phyloP scores from a whole-genome alignment of 192 early-diverging fungal genomes.

The Gaertneriomyces semiglobifer region DNA sequence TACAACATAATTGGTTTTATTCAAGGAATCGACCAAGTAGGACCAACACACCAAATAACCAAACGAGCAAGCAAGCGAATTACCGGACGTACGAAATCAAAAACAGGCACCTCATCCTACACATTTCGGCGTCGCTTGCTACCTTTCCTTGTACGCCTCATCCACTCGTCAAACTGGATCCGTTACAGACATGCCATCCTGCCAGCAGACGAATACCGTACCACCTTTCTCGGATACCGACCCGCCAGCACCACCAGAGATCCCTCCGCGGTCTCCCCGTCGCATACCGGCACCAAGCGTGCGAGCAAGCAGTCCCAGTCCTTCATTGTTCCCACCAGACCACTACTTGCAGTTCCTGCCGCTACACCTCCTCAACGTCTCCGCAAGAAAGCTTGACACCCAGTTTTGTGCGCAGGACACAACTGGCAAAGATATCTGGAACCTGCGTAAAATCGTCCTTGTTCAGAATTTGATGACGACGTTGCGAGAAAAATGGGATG shows the following conservation, averaged over 20 bases:
- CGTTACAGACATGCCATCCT: no score
- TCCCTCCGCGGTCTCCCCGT: not conserved
- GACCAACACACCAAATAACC: no score
- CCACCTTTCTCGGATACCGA: no score
- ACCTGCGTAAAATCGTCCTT: not conserved
- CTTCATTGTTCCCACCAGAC: not conserved
- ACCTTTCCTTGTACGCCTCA: no score
- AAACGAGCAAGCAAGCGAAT: no score
- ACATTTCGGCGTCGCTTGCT: no score
- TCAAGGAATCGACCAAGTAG: no score
- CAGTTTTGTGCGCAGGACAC: not conserved
- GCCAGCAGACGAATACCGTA: no score
- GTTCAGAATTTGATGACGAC: conserved; percentile 1
- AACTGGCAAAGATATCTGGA: not conserved
- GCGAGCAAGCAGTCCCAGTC: not conserved
- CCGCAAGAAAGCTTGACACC: not conserved
- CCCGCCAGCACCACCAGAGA: not conserved
- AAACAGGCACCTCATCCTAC: no score
- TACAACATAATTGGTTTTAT: no score
- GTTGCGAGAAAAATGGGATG: conserved; percentile 5
- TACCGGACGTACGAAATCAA: no score
- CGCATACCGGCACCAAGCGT: not conserved
- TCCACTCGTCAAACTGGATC: no score
- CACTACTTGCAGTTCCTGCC: not conserved
- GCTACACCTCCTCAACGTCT: conserved; percentile 6